Base-by-base conservation (phyloP, 1,139 yeast species). In the Geotrichum europaeum region DNA sequence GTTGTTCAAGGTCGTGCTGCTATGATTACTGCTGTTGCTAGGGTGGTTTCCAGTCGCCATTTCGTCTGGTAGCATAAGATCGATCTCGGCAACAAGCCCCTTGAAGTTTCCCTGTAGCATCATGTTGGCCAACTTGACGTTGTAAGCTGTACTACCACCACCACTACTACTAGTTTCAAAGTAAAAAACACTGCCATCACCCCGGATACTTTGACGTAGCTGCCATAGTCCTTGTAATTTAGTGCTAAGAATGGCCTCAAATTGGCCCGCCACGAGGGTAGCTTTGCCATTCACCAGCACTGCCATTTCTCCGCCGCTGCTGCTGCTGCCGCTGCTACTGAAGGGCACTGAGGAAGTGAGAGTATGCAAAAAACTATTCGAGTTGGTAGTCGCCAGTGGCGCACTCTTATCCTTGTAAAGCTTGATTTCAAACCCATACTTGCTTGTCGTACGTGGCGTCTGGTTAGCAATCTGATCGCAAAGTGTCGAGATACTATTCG, bases 151-250 rank as follows among this genome's bases (percentile, higher is more conserved):
- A 1, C 4, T 25, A 18, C 20, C 25, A 9, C 43, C 53, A 3
- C 22, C 40, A 5, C 20, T n/a, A 13, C 40, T n/a, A 9, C 72
- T 73, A 34, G 70, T 70, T 18, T 68, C 65, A 4, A 78, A 64
- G 52, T 72, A 73, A 68, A 86, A 87, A 2, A 83, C 81, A 59
- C 81, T 81, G 4, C 94, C 94, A 64, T 87, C 94, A 2, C 95
- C 96, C 65, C 83, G 81, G 53, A 88, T 80, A n/a, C 83, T 78
- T 71, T 89, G 96, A 62, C 89, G 77, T 60, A 83, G 79, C 0
- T 79, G 75, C 96, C 96, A 89, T 59, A 86, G 72, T 65, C 90
- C 83, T 69, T 85, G 89, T 59, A 89, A 73, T 68, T 87, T 86
- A 49, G 81, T 80, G 30, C 78, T 66, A 40, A 70, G 61, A 64